Base-by-base conservation (phyloP, 305 asterid species). In the Fraxinus nigra region DNA sequence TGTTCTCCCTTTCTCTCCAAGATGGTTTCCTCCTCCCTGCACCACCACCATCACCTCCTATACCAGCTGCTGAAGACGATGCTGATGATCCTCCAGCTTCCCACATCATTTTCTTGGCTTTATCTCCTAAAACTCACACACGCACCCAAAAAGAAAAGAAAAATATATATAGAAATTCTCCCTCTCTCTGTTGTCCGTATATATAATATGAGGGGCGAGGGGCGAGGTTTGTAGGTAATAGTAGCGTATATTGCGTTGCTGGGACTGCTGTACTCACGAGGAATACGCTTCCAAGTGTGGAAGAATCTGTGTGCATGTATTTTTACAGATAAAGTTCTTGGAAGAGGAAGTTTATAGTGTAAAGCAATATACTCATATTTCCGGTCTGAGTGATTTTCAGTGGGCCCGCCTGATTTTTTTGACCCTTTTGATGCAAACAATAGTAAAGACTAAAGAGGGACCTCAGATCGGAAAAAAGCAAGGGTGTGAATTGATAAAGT, bases 1-100 rank as follows among this genome's bases (percentile, higher is more conserved):
- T 93, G 72, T 93, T 93, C 88, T 93, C 97, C 46, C 97, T 92
- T 86, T 93, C 97, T 38, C 96, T 92, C 93, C 92, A 92, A 2
- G 97, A 92, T 0, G 97, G 97, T 87, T 92, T 93, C 91, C 97
- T 84, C 93, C 95, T 40, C 88, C 92, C 97, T 7, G 85, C 84
- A 0, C 88, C 89, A 13, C 80, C 78, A n/a, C 81, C 89, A 1
- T 80, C 88, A 26, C 79, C 89, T 28, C 84, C 94, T 4, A 30
- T 69, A 9, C 88, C 92, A 18, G 87, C 92, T 1, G 83, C 86
- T 3, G 92, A 85, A 0, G 90, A 89, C 2, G 89, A 81, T 0
- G 86, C 90, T 5, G 90, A 79, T 10, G 91, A 87, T 79, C 94
- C 93, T 48, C 91, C 93, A 78, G 87, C 90, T 81, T 89, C 95